Percentiles rank a stretch among this genome's conserved stretches.
These are phyloP conservation scores for Monilinia laxa DNA, from an alignment of 2,329 filamentous ascomycete genomes.

Conservation along the genomic window DNA sequence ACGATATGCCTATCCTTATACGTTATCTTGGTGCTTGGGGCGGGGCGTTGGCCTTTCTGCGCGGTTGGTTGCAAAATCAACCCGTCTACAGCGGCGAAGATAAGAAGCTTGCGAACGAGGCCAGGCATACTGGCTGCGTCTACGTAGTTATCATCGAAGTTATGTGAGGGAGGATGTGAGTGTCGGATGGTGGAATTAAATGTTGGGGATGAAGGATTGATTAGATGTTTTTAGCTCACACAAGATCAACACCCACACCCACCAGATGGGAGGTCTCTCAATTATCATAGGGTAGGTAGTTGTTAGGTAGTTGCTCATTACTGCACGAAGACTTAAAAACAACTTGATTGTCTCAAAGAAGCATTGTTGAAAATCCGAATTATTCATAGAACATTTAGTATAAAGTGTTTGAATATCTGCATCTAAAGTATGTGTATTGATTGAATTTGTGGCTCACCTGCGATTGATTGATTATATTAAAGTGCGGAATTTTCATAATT, in stretches of 20 bases:
- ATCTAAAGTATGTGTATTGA: too few species aligned
- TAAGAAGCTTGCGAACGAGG: constrained; percentile 40
- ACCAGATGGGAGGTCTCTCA: background rate
- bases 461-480: background rate
- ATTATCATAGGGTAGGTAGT: background rate
- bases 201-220: constrained; percentile 8
- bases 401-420: background rate
- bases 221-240: constrained; percentile 14
- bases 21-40: constrained; percentile 37
- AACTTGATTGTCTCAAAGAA: too few species aligned
- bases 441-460: background rate
- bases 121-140: constrained; percentile 39
- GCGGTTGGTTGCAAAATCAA: constrained; percentile 40
- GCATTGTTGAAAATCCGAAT: background rate
- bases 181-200: constrained; percentile 6
- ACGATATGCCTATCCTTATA: constrained; percentile 38
- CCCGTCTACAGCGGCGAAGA: constrained; percentile 41
- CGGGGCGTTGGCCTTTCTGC: constrained; percentile 35
- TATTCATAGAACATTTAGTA: background rate
- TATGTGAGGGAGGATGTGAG: background rate
- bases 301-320: background rate
- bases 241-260: constrained; percentile 12
- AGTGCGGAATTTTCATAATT: background rate
- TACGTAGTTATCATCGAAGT: constrained; percentile 30
- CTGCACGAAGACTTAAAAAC: background rate